phyloP scores from a whole-genome alignment of 257 asterid species.

The Linderniella brevidens region DNA sequence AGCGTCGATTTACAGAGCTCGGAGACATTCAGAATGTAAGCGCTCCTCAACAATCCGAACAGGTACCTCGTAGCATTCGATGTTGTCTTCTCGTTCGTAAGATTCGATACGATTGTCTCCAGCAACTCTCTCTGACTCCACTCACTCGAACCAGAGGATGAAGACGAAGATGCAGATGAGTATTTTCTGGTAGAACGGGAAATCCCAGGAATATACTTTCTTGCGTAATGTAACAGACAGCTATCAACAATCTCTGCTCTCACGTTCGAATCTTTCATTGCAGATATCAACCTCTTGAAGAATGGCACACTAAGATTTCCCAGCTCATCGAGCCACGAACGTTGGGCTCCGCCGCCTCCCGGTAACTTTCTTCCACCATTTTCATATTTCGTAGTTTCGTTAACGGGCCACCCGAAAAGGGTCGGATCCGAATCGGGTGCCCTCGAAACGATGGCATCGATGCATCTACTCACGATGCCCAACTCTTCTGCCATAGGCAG shows the following conservation, averaged over 20 bases:
- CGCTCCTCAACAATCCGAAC: slow-evolving; percentile 67
- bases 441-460: slow-evolving; percentile 44
- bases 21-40: slow-evolving; percentile 62
- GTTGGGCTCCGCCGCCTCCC: slow-evolving; percentile 16
- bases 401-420: slow-evolving; percentile 89
- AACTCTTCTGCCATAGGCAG: slow-evolving; percentile 50
- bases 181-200: slow-evolving; percentile 50
- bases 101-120: slow-evolving; percentile 49
- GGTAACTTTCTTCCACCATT: slow-evolving; percentile 17
- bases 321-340: slow-evolving; percentile 71
- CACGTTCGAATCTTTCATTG: slow-evolving; percentile 49
- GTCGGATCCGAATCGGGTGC: slow-evolving; percentile 72
- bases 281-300: slow-evolving; percentile 45
- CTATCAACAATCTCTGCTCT: slow-evolving; percentile 62
- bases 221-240: slow-evolving; percentile 70
- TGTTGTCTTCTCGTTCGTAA: slow-evolving; percentile 37
- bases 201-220: slow-evolving; percentile 65
- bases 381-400: slow-evolving; percentile 25
- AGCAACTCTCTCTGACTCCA: slow-evolving; percentile 73
- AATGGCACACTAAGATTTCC: slow-evolving; percentile 34
- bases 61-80: slow-evolving; percentile 35
- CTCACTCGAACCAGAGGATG: slow-evolving; percentile 44
- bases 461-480: slow-evolving; percentile 56
- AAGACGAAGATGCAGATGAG: slow-evolving; percentile 35
- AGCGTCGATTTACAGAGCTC: slow-evolving; percentile 38